Evolutionary conservation across 192 early-diverging fungal species (phyloP), one percentile per base, ranked within the genome.

Genomic region (Allomyces macrogynus): DNA sequence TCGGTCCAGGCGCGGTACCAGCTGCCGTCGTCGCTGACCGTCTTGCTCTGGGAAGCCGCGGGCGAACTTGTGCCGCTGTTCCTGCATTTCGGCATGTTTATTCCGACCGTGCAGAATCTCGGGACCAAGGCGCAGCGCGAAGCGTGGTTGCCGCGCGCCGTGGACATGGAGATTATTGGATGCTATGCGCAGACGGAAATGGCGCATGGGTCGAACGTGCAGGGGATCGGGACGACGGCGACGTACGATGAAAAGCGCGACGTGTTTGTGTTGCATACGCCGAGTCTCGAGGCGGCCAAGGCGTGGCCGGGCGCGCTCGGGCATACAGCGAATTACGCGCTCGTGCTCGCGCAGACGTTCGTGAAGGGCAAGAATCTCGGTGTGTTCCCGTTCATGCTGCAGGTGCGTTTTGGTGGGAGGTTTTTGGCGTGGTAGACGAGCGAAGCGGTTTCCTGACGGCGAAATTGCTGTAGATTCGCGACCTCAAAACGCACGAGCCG

Each of bases 261-360:
- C 68, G 86, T 91, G 77, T 93, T 90, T 64, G 90, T 87, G 64
- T 73, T 93, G 61, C 85, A 90, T 67, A 79, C 82, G 32, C 90
- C 90, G 23, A 79, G 73, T 63, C 72, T 90, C 62, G 86, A 87
- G 43, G 76, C 89, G 0, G 72, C 81, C 73, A 93, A 93, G 73
- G 91, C 88, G 87, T 93, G 90, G 90, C 78, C 84, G 32, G 90
- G 89, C 54, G 87, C 85, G 25, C 76, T 93, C 24, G 89, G 88
- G 64, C 81, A 85, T 60, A 83, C 84, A 9, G 84, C 84, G 24
- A 89, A 82, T 43, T 85, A 91, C 66, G 88, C 89, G 9, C 83
- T 93, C 49, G 89, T 93, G 10, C 89, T 90, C 84, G 90, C 89
- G 23, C 79, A 83, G 62, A 72, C 91, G 24, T 76, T 88, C 54